These are phyloP conservation scores for Mortierella sp. DNA, from an alignment of 371 early-diverging fungal genomes.

Conservation along the genomic window DNA sequence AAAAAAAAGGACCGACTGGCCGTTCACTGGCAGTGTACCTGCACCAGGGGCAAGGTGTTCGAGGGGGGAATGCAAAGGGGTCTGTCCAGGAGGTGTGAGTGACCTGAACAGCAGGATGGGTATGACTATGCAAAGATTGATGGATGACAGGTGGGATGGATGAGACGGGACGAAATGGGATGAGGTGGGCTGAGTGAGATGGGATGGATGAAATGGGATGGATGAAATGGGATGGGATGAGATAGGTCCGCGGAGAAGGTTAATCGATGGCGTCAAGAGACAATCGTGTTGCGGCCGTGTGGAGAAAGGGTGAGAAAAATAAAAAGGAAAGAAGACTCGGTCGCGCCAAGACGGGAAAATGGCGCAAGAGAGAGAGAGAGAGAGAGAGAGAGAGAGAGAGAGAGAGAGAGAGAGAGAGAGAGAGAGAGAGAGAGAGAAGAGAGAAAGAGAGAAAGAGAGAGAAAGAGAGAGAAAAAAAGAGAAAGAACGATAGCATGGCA, in stretches of 20 bases:
- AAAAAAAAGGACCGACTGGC: no score
- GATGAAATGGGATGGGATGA: neutral
- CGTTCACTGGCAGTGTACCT: no score
- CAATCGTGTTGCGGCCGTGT: neutral
- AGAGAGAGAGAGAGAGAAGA: neutral
- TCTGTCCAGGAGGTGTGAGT: no score
- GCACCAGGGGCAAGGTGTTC: no score
- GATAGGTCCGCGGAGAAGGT: neutral
- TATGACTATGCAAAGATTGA: no score
- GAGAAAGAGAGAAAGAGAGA: neutral
- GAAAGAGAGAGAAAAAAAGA: neutral
- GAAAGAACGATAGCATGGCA: no score
- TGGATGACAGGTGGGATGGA: neutral
- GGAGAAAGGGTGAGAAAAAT: neutral
- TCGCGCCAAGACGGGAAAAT: no score
- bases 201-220: neutral
- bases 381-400: neutral
- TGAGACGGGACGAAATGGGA: no score
- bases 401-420: neutral
- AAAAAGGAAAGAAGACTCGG: neutral
- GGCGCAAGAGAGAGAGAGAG: neutral
- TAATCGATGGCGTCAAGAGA: no score
- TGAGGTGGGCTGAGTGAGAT: neutral
- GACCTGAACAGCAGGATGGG: no score
- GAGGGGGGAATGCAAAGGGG: no score